Base-by-base conservation (phyloP, 1,139 yeast species). In the Arxiozyma slooffiae region DNA sequence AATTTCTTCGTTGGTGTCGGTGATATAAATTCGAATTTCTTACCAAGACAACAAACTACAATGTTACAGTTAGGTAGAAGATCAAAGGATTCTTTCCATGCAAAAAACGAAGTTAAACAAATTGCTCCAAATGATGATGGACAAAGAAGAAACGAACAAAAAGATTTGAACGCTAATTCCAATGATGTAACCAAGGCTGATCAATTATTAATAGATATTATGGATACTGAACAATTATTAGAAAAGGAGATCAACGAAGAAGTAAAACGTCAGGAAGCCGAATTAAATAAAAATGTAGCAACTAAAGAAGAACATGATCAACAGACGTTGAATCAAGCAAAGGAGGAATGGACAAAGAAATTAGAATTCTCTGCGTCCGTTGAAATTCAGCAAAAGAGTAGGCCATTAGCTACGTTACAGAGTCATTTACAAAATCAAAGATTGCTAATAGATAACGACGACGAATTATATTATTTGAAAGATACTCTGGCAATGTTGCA, bases 1-100 rank as follows among this genome's bases (percentile, higher is more conserved):
- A 95, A 88, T 64, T 94, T 92, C 62, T 94, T 94, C 61, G 95
- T 89, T 42, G 97, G 97, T 11, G 88, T 92, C 54, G 99, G 99
- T 37, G 99, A 94, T 72, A 94, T 94, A 61, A 94, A 94, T 64
- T 87, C 96, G 22, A 84, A 90, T 58, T 89, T 88, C 64, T 71
- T 92, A 53, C 97, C 98, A 0, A 82, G 85, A 59, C 88, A 85
- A 58, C 68, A 64, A 48, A 79, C 76, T 53, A 85, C 89, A 1
- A 67, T 84, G 54, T 67, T 82, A n/a, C 90, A 89, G 1, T 84
- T 90, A 8, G 77, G 81, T 0, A 80, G 81, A 58, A 76, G 80
- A 58, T 52, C 56, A n/a, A 47, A 52, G 21, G 48, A 37, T 71
- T 30, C n/a, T 6, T 14, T 30, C 16, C 11, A 9, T 14, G 3